Evolutionary conservation across 192 early-diverging fungal species (phyloP), one percentile per base, ranked within the genome.

Genomic region (Coemansia umbellata): DNA sequence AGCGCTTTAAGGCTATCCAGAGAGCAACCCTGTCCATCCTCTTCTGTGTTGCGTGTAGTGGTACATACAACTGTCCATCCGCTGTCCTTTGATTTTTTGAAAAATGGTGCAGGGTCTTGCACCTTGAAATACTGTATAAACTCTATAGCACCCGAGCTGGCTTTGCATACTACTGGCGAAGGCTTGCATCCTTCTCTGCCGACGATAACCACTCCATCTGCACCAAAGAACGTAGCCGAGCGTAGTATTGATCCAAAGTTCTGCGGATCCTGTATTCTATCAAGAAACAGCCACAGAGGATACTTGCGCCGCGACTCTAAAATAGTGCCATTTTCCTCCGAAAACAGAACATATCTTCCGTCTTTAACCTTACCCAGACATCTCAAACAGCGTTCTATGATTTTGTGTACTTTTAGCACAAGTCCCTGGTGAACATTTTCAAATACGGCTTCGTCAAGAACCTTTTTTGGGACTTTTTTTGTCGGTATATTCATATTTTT

Each of bases 171-270:
- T 3, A 47, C 15, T 9, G 69, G 54, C 31, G 47, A 55, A 5
- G 60, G 50, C 23, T 26, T 28, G 24, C 57, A 63, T 32, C 28
- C 28, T 13, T 37, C 22, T 11, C 55, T 30, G 31, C 42, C 26
- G 30, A 51, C 23, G 21, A 58, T 27, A 19, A 78, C 9, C 13
- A 73, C 27, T 1, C 61, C 69, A 30, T 74, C 70, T 5, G 58
- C 61, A n/a, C 76, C 76, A 62, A 78, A 74, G 41, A 63, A 78
- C 54, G 69, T 22, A 13, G 70, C 69, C 31, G 76, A 62, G 35
- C 76, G 56, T 14, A 76, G 37, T 4, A 69, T 65, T 21, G 73
- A 76, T 5, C 73, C 73, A 15, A 76, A 33, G 35, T 76, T 76
- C 28, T 45, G 56, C 30, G 40, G 31, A 22, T 76, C 73, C 47